These are phyloP conservation scores for Pythium diclinum DNA, from an alignment of 352 stramenopile genomes.

Conservation along the genomic window DNA sequence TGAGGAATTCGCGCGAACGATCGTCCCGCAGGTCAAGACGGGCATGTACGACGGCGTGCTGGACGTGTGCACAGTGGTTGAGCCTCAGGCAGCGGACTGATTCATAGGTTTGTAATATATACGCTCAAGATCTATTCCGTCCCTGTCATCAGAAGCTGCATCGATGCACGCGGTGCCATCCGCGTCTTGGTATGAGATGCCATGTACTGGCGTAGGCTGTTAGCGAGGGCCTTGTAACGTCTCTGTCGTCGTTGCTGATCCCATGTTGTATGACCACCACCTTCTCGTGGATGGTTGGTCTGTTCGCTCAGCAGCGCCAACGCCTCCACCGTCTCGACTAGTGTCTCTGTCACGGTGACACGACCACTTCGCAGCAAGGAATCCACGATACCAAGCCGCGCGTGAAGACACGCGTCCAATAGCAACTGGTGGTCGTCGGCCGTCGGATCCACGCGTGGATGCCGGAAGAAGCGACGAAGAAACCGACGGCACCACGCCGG, in stretches of 20 bases:
- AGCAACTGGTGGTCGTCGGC: constrained; percentile 22
- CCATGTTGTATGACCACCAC: neutral
- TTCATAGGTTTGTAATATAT: constrained; percentile 9
- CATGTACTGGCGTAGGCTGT: neutral
- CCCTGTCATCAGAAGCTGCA: neutral
- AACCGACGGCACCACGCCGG: constrained; percentile 17
- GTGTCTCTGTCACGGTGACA: neutral
- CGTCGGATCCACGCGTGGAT: constrained; percentile 16
- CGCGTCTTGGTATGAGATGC: neutral
- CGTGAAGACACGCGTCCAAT: constrained; percentile 12
- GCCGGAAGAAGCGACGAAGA: constrained; percentile 20
- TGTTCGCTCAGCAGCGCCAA: neutral
- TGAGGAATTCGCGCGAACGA: constrained; percentile 20
- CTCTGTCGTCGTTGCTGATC: neutral
- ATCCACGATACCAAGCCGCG: constrained; percentile 10
- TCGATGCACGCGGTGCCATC: neutral
- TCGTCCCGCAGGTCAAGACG: constrained; percentile 20
- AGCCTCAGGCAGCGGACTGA: neutral
- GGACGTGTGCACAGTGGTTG: constrained; percentile 7
- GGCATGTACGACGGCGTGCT: constrained; percentile 24
- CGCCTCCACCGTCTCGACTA: constrained; percentile 8
- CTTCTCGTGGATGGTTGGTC: neutral
- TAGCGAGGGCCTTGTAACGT: neutral
- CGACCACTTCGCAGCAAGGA: constrained; percentile 15
- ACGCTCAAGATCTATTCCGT: neutral